Percentiles rank a stretch among this genome's conserved stretches.
phyloP scores from a whole-genome alignment of 768 basidiomycete genomes.

The Tulasnella sp. region DNA sequence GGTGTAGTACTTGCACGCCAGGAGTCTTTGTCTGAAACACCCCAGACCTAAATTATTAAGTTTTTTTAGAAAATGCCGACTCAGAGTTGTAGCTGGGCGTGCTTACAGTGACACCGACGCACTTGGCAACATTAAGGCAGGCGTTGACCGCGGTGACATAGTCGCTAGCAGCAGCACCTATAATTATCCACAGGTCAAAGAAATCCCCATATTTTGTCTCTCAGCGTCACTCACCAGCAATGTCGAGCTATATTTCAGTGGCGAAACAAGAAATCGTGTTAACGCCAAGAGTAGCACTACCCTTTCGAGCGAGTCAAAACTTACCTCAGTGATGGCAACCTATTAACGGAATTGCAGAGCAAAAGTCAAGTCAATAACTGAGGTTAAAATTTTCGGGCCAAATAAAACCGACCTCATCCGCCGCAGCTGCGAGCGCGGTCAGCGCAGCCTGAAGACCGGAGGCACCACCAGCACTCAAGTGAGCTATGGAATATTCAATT shows the following conservation, averaged over 20 bases:
- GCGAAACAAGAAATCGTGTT: neutral
- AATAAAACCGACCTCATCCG: neutral
- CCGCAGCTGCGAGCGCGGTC: neutral
- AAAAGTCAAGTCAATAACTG: neutral
- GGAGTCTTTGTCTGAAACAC: constrained; percentile 4
- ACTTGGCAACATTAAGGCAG: constrained; percentile 8
- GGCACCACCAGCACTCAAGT: constrained; percentile 8
- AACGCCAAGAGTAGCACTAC: neutral
- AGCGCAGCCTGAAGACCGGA: neutral
- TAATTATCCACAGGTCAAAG: neutral
- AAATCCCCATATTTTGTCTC: neutral
- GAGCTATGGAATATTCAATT: neutral
- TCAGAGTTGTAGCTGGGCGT: neutral
- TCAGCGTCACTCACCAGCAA: neutral
- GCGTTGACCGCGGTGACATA: constrained; percentile 16
- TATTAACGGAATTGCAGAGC: too few species aligned
- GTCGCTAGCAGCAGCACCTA: constrained; percentile 4
- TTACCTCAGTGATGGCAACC: constrained; percentile 3
- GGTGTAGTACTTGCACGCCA: neutral
- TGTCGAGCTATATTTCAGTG: neutral
- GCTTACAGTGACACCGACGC: constrained; percentile 14
- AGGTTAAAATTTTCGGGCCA: neutral
- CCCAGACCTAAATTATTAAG: neutral
- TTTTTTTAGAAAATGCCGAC: neutral
- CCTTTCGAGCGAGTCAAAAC: neutral